A percentile compares a stretch with the other conserved stretches of the same genome.
phyloP scores from a whole-genome alignment of 208 protist genomes.

The Trypanosomatidae sp. region DNA sequence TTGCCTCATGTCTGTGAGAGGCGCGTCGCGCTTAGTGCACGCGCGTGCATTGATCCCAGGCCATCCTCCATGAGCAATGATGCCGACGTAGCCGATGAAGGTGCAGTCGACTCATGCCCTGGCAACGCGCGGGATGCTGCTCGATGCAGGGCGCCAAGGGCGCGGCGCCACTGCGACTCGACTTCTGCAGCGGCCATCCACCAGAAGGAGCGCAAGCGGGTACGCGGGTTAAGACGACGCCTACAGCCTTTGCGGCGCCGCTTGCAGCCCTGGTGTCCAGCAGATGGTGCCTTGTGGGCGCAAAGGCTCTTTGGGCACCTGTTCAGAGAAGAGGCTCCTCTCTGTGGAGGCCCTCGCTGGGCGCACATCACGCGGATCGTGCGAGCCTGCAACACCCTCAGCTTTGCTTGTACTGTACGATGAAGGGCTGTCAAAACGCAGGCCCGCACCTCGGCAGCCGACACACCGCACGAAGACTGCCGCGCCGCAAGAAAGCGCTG shows the following conservation, averaged over 20 bases:
- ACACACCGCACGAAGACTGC: slow-evolving; percentile 50
- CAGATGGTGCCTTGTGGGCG: not conserved
- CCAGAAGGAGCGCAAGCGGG: slow-evolving; percentile 27
- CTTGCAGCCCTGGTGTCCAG: not conserved
- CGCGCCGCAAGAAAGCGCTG: slow-evolving; percentile 13
- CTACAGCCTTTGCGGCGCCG: not conserved
- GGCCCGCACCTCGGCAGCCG: slow-evolving; percentile 33
- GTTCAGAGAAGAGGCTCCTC: not conserved
- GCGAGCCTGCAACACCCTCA: slow-evolving; percentile 18
- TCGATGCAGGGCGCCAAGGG: slow-evolving; percentile 3
- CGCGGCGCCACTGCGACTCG: slow-evolving; percentile 19
- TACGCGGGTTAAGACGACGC: not conserved
- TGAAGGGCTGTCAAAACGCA: slow-evolving; percentile 52
- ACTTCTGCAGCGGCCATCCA: slow-evolving; percentile 20
- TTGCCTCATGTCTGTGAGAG: not conserved
- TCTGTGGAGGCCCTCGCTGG: not conserved
- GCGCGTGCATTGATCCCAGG: slow-evolving; percentile 13
- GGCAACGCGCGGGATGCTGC: not conserved
- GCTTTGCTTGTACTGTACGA: slow-evolving; percentile 38
- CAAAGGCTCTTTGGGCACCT: not conserved
- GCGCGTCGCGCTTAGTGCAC: slow-evolving; percentile 14
- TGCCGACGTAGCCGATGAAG: not conserved
- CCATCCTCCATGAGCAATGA: slow-evolving; percentile 10
- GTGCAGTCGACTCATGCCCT: not conserved
- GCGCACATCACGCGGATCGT: not conserved